phyloP scores from a whole-genome alignment of 345 rosid species.

The Salix udensis region DNA sequence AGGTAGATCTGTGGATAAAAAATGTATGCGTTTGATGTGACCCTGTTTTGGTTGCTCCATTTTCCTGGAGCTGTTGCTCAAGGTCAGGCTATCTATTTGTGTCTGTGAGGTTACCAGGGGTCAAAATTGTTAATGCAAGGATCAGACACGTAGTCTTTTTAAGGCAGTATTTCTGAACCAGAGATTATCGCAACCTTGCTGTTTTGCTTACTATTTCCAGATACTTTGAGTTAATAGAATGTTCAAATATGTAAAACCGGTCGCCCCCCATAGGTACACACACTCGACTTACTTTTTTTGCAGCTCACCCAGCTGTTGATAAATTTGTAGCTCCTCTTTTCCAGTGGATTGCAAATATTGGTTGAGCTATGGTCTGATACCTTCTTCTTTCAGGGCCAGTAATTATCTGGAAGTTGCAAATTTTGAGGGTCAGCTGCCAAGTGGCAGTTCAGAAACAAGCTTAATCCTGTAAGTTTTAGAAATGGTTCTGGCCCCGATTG shows the following conservation, averaged over 20 bases:
- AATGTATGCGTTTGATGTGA: background rate
- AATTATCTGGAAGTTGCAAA: too few relatives aligned
- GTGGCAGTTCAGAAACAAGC: background rate
- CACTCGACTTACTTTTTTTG: background rate
- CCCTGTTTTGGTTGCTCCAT: background rate
- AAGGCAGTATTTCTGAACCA: background rate
- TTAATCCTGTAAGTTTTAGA: background rate
- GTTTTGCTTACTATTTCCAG: background rate
- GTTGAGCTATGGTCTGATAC: background rate
- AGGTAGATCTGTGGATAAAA: background rate
- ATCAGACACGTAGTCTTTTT: background rate
- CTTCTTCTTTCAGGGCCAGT: too few relatives aligned
- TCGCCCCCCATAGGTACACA: background rate
- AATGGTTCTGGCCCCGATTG: slow-evolving; percentile 58
- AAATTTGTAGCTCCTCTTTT: too few relatives aligned
- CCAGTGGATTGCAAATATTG: background rate
- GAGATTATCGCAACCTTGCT: background rate
- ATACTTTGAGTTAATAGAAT: background rate
- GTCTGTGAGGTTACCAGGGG: background rate
- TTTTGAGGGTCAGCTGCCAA: too few relatives aligned
- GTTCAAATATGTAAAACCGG: background rate
- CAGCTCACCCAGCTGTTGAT: background rate
- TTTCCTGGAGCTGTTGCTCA: background rate
- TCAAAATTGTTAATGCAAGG: background rate
- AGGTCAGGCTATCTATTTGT: background rate